Evolutionary conservation across 2,329 filamentous ascomycete species (phyloP), one percentile per base, ranked within the genome.

Genomic region (Ophiostoma sp.): DNA sequence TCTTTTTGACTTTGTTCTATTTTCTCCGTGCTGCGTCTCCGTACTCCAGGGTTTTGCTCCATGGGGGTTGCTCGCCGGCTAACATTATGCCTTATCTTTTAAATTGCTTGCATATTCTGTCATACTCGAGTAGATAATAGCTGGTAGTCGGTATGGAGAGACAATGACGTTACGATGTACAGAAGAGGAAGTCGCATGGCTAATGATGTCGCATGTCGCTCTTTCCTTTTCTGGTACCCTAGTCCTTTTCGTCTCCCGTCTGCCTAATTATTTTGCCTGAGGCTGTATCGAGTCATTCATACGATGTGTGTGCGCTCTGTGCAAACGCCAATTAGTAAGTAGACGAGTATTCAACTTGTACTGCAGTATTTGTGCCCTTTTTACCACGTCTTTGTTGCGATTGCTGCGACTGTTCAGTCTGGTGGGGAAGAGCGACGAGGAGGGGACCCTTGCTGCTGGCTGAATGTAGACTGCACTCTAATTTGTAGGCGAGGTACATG

Each of bases 171-270:
- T 13, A 10, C n/a, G n/a, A 57, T 6, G 23, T 23, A 23, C n/a
- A 23, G 5, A 23, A 20, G 52, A 57, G 17, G 52, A n/a, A 57
- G 23, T 57, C 17, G 52, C 23, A 23, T 57, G 52, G 52, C 4
- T 48, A 13, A 57, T 57, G 52, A 3, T 57, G 52, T 27, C 23
- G 52, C 57, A 27, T 20, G 57, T 62, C 57, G 57, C 57, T 41
- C 69, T 68, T 70, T 65, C 69, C 67, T 66, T 66, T 68, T 71
- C 60, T 17, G 67, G 69, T 65, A 20, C 48, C 33, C 48, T 60
- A 20, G 33, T 44, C 35, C 62, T 36, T 15, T 11, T n/a, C 1
- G 15, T 5, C 31, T 64, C 23, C 31, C 4, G 17, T 64, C 20
- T 64, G 7, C 27, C 15, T 41, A 66, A 54, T 35, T 31, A 5